Evolutionary conservation across 1,284 basidiomycete species (phyloP), one percentile per base, ranked within the genome.

Genomic region (Papiliotrema nemorosa): DNA sequence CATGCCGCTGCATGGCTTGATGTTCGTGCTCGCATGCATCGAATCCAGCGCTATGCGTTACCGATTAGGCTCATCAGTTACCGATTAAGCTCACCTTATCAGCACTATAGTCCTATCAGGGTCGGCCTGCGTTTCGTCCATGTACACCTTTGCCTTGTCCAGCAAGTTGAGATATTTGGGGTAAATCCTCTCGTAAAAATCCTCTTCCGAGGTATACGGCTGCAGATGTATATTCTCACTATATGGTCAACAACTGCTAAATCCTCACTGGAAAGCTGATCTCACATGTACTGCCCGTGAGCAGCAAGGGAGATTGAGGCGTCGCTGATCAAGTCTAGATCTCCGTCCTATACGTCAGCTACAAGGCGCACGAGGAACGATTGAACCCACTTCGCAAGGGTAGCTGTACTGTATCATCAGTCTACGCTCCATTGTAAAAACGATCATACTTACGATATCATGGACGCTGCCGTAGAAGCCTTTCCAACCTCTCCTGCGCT

Each of bases 21-120:
- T 88, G 85, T 67, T 98, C 93, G 70, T 97, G 89, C 64, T 92
- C 86, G 53, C 86, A 90, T 0, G 92, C 93, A 62, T 97, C 94
- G 73, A 97, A 92, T 2, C 94, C 94, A 55, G 76, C 72, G 31
- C 75, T 76, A 50, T n/a, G 2, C 37, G 55, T 84, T 87, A 57
- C 85, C 86, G 21, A 31, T 4, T 7, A 29, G 22, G 27, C 13
- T n/a, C 21, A 22, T 38, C n/a, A 20, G 22, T 31, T 21, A 24
- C 22, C 7, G 33, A n/a, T n/a, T 24, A 10, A 3, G 60, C 76
- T n/a, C 21, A 85, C 89, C 89, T 91, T 65, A 96, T 86, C 60
- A 93, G 86, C 1, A 97, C 77, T 5, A 97, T 70, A 0, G 86
- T 86, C 60, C 86, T 84, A n/a, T 85, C 80, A 0, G 82, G 80